Percentiles rank a stretch among this genome's conserved stretches.
Conservation (phyloP, 495 filamentous ascomycete genomes). For the Beverwykella pulmonaria region DNA sequence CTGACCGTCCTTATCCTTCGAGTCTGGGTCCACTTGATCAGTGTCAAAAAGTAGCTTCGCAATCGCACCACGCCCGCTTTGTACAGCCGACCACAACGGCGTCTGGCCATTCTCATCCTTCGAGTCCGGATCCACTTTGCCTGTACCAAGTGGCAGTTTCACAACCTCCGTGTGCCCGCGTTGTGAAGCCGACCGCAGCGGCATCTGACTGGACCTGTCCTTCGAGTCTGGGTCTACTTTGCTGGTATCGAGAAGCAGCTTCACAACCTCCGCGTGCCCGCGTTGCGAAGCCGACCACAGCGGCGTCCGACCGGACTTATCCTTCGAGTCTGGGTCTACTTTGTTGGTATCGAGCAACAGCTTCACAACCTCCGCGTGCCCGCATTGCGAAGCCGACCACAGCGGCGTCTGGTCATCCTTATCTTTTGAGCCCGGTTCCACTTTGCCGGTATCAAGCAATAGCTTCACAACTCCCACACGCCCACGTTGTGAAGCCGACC, state of each 20-base stretch:
- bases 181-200: too few relatives aligned
- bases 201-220: too few relatives aligned
- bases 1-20: not conserved
- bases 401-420: not conserved
- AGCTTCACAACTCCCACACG: too few relatives aligned
- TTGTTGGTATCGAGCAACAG: not conserved
- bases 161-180: too few relatives aligned
- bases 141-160: too few relatives aligned
- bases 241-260: conserved; percentile 6
- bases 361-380: not conserved
- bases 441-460: not conserved
- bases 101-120: too few relatives aligned
- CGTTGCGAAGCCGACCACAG: too few relatives aligned
- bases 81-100: not conserved
- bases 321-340: not conserved
- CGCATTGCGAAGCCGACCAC: not conserved
- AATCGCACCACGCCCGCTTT: conserved; percentile 1
- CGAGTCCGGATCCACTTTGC: not conserved
- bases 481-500: too few relatives aligned
- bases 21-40: not conserved
- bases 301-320: too few relatives aligned
- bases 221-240: not conserved
- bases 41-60: too few relatives aligned
- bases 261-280: conserved; percentile 12
- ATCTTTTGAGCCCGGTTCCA: too few relatives aligned